phyloP scores from a whole-genome alignment of 1,284 basidiomycete genomes.

The Vanrija humicola region DNA sequence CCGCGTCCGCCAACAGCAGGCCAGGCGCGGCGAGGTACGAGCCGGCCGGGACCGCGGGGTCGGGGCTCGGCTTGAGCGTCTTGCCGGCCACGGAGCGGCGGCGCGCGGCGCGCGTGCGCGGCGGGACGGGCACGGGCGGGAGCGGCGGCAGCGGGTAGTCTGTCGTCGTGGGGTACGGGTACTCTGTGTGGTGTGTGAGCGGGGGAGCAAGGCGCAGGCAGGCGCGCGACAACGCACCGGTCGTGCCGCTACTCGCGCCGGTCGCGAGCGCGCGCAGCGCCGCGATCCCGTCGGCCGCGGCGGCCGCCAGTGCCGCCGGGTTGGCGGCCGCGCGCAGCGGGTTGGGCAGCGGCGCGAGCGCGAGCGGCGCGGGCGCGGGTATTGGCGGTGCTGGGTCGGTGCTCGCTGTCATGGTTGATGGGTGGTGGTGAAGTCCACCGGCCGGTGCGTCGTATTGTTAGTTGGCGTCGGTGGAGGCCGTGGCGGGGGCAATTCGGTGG shows the following conservation, averaged over 20 bases:
- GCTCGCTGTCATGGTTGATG: no score
- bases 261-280: no score
- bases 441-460: no score
- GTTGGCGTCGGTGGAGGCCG: background rate
- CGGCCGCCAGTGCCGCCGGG: no score
- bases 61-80: background rate
- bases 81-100: slow-evolving; percentile 1
- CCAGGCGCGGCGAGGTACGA: background rate
- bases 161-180: slow-evolving; percentile 12
- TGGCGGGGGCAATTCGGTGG: no score
- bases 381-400: background rate
- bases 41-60: slow-evolving; percentile 1
- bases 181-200: slow-evolving; percentile 5
- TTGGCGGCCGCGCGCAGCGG: no score
- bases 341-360: no score
- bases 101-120: background rate
- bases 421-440: no score
- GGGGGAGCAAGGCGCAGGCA: no score
- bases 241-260: no score
- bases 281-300: no score
- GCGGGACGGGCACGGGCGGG: slow-evolving; percentile 14
- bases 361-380: background rate
- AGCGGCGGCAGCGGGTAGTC: slow-evolving; percentile 18
- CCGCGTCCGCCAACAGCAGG: background rate
- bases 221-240: no score